Base-by-base conservation (phyloP, 129 eudicot species). In the Arctium lappa region DNA sequence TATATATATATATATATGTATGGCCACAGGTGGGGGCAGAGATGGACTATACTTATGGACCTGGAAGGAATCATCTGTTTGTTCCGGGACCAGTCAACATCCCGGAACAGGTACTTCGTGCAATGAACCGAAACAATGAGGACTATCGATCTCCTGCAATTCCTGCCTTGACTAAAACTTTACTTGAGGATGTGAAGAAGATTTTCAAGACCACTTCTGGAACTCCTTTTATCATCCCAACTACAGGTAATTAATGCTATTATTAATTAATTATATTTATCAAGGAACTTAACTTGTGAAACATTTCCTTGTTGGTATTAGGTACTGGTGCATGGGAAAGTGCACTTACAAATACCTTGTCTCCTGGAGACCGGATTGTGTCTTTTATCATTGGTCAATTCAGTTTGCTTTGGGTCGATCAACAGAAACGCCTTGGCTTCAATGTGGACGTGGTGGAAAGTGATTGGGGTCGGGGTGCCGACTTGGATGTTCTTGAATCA, bases 281-380 rank as follows among this genome's bases (percentile, higher is more conserved):
- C 1, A 40, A 44, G 53, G 53, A 44, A 44, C 53, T 44, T 44
- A 44, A 44, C 53, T 44, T 44, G 53, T 8, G 53, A 44, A 44
- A 44, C 15, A 44, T 44, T 44, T 44, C 15, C 12, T 33, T 33
- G 36, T 33, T 1, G 36, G 36, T 2, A 33, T 22, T 22, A 96
- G 99, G 99, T 73, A 96, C 99, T 39, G 99, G 99, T 73, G 99
- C 99, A 82, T 96, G 98, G 99, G 99, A 96, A 86, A 96, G 99
- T 87, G 99, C 99, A 30, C 91, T 96, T 7, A 96, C 98, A 1
- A 96, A 96, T 89, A 96, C 99, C 0, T 72, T 96, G 50, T 96
- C 99, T 31, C 99, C 99, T 27, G 99, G 99, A 32, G 99, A 96
- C 86, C 88, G 96, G 75, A 93, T 81, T 33, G 90, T 96, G 65